phyloP scores from a whole-genome alignment of 495 filamentous ascomycete species.

The Jackrogersella multiformis region DNA sequence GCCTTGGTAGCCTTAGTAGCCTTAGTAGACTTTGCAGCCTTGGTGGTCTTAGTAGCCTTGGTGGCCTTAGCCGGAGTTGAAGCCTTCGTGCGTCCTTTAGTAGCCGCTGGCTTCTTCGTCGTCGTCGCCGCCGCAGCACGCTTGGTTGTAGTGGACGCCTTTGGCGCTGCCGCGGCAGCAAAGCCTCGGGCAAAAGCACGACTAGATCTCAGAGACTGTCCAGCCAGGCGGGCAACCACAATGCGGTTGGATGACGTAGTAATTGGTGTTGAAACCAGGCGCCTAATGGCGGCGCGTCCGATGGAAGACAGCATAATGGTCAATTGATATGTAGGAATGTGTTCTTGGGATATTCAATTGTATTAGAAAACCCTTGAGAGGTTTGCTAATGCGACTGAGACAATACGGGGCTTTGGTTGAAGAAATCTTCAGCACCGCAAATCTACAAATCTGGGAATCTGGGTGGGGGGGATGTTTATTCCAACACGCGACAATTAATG shows the following conservation, averaged over 20 bases:
- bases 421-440: conserved; percentile 9
- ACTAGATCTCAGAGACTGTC: conserved; percentile 9
- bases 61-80: conserved; percentile 25
- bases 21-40: conserved; percentile 28
- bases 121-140: too few relatives aligned
- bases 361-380: neutral
- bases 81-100: conserved; percentile 15
- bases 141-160: conserved; percentile 12
- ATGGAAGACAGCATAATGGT: conserved; percentile 51
- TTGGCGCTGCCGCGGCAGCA: conserved; percentile 32
- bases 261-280: conserved; percentile 36
- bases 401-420: neutral
- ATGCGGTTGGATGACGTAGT: conserved; percentile 28
- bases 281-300: conserved; percentile 46
- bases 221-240: conserved; percentile 25
- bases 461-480: conserved; percentile 30
- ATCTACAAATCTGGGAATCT: too few relatives aligned
- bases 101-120: neutral
- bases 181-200: conserved; percentile 40
- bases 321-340: conserved; percentile 11
- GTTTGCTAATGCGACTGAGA: conserved; percentile 2
- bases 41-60: conserved; percentile 1
- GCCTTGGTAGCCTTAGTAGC: conserved; percentile 27
- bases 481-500: conserved; percentile 31
- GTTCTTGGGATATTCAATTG: neutral